These are phyloP conservation scores for Porphyridium purpureum DNA, from an alignment of 23 red algal genomes.

Conservation along the genomic window DNA sequence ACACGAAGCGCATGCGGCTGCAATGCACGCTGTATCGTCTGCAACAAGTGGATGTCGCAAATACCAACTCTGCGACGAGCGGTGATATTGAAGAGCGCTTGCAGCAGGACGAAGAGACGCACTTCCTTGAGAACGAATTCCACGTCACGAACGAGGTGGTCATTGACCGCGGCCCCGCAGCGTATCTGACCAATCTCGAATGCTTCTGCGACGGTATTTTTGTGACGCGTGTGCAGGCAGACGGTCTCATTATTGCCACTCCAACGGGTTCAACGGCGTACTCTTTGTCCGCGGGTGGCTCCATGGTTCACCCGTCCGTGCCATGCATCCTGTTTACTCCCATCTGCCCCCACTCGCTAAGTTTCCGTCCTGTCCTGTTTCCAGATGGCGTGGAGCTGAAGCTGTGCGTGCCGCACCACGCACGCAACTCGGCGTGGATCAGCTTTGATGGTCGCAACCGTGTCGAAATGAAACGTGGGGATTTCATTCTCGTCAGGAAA, in stretches of 20 bases:
- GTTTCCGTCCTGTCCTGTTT: constrained; percentile 65
- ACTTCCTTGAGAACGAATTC: neutral
- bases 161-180: constrained; percentile 61
- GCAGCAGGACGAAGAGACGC: no score
- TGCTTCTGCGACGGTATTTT: constrained; percentile 36
- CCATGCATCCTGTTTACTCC: no score
- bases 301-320: no score
- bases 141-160: constrained; percentile 85
- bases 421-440: constrained; percentile 49
- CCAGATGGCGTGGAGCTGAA: constrained; percentile 38
- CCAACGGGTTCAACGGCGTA: constrained; percentile 96
- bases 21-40: constrained; percentile 33
- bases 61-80: no score
- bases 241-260: constrained; percentile 93
- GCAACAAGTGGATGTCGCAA: no score
- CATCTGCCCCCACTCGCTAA: constrained; percentile 81
- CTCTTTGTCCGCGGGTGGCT: constrained; percentile 47
- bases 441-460: constrained; percentile 69
- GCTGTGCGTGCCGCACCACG: constrained; percentile 34
- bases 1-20: constrained; percentile 76
- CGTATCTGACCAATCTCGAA: constrained; percentile 62
- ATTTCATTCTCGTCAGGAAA: constrained; percentile 34
- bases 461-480: constrained; percentile 61
- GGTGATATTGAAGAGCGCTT: no score
- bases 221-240: constrained; percentile 84